These are phyloP conservation scores for Xerocomus nothofagi DNA, from an alignment of 1,284 basidiomycete genomes.

Conservation along the genomic window DNA sequence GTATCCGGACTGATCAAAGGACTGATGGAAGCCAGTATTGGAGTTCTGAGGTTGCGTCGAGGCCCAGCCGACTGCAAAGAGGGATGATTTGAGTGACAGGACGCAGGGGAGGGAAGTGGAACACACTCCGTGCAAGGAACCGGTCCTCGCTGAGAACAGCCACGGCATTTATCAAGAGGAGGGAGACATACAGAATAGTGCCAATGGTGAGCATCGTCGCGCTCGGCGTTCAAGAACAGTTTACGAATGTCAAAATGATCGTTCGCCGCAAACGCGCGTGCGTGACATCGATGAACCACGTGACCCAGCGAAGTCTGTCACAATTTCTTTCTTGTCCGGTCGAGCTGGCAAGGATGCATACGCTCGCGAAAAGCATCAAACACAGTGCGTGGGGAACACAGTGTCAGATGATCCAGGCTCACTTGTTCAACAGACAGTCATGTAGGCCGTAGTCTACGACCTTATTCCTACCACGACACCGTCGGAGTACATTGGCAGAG, in stretches of 20 bases:
- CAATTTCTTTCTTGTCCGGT: not conserved
- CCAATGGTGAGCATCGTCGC: constrained; percentile 56
- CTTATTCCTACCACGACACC: constrained; percentile 18
- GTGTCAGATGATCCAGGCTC: not conserved
- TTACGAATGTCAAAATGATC: not conserved
- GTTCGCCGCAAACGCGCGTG: not conserved
- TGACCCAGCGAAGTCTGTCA: constrained; percentile 24
- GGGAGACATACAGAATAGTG: constrained; percentile 66
- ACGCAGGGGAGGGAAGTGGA: constrained; percentile 4
- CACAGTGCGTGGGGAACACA: constrained; percentile 16
- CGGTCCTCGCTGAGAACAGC: constrained; percentile 95
- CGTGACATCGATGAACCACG: constrained; percentile 22
- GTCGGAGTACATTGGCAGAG: constrained; percentile 37
- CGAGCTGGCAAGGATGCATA: constrained; percentile 34
- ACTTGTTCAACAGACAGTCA: constrained; percentile 10
- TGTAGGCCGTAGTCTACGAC: constrained; percentile 11
- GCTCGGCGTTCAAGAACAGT: constrained; percentile 15
- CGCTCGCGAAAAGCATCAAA: constrained; percentile 25
- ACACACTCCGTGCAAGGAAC: constrained; percentile 89
- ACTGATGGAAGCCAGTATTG: constrained; percentile 59
- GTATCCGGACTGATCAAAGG: constrained; percentile 66
- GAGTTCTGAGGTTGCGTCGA: constrained; percentile 57
- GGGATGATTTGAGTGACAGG: constrained; percentile 10
- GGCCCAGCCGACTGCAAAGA: constrained; percentile 86
- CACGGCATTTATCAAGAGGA: constrained; percentile 90